Evolutionary conservation across 1,284 basidiomycete species (phyloP).

Genomic region (Pseudozyma thailandica): DNA sequence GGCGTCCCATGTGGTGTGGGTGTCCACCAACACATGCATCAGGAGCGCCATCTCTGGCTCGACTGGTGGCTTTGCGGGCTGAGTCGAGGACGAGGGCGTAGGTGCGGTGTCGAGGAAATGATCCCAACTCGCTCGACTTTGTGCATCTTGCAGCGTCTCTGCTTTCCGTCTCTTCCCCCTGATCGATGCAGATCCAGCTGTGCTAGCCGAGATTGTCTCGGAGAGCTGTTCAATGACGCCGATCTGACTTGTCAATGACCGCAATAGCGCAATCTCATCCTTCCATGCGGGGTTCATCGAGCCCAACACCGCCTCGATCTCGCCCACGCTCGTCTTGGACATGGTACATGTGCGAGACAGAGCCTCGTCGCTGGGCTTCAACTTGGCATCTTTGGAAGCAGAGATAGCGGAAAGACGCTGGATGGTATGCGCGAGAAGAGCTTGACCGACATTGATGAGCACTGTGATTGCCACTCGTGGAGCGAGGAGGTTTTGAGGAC

Average conservation of each 20-base stretch:
- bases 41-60: constrained; percentile 44
- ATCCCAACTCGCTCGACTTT: constrained; percentile 37
- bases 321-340: constrained; percentile 11
- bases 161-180: constrained; percentile 13
- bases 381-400: constrained; percentile 16
- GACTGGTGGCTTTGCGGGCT: constrained; percentile 12
- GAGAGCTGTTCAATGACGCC: constrained; percentile 33
- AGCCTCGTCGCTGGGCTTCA: constrained; percentile 5
- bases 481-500: constrained; percentile 39
- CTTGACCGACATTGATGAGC: constrained; percentile 37
- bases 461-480: constrained; percentile 46
- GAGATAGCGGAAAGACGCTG: constrained; percentile 14
- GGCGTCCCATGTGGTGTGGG: constrained; percentile 21
- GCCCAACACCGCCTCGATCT: constrained; percentile 27
- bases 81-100: constrained; percentile 3
- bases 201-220: constrained; percentile 9
- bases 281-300: constrained; percentile 50
- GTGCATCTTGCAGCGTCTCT: constrained; percentile 33
- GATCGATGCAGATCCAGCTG: neutral
- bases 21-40: constrained; percentile 34
- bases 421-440: constrained; percentile 26
- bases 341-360: constrained; percentile 10
- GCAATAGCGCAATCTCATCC: constrained; percentile 44
- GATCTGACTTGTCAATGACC: constrained; percentile 35
- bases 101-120: constrained; percentile 26